These are phyloP conservation scores for Cordyceps pruinosa DNA, from an alignment of 2,329 filamentous ascomycete genomes.

Conservation along the genomic window DNA sequence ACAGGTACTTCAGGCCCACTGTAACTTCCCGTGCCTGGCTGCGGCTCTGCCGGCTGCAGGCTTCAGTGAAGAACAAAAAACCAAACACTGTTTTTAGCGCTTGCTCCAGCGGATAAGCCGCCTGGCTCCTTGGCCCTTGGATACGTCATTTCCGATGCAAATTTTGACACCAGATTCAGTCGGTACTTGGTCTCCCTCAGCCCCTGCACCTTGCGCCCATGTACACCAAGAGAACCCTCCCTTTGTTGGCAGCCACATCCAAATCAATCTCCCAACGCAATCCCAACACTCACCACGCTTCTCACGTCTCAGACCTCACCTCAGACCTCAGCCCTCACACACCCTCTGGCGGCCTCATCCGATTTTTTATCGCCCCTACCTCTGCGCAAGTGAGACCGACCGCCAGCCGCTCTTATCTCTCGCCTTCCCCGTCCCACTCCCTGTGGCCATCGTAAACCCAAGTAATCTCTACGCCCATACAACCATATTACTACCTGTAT, in stretches of 20 bases:
- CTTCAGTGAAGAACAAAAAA: too few species aligned
- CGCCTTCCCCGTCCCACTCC: not conserved
- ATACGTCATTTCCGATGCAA: slow-evolving; percentile 5
- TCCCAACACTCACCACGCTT: not conserved
- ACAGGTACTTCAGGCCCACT: not conserved
- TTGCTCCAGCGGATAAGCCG: not conserved
- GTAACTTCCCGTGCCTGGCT: not conserved
- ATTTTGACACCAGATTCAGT: slow-evolving; percentile 7
- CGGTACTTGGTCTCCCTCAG: too few species aligned
- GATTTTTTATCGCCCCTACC: slow-evolving; percentile 7
- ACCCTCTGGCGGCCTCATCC: not conserved
- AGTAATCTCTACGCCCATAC: too few species aligned
- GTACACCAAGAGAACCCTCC: too few species aligned
- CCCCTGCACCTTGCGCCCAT: too few species aligned
- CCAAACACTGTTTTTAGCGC: not conserved
- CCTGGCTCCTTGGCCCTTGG: not conserved
- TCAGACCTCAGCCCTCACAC: not conserved
- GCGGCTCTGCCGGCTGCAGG: not conserved
- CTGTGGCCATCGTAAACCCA: too few species aligned
- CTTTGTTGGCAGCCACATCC: not conserved
- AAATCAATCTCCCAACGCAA: slow-evolving; percentile 11
- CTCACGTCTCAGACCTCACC: not conserved
- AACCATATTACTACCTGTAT: not conserved
- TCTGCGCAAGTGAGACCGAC: too few species aligned
- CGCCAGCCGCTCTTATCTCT: not conserved